phyloP scores from a whole-genome alignment of 2,329 filamentous ascomycete species.

The Hymenoscyphus scutula region DNA sequence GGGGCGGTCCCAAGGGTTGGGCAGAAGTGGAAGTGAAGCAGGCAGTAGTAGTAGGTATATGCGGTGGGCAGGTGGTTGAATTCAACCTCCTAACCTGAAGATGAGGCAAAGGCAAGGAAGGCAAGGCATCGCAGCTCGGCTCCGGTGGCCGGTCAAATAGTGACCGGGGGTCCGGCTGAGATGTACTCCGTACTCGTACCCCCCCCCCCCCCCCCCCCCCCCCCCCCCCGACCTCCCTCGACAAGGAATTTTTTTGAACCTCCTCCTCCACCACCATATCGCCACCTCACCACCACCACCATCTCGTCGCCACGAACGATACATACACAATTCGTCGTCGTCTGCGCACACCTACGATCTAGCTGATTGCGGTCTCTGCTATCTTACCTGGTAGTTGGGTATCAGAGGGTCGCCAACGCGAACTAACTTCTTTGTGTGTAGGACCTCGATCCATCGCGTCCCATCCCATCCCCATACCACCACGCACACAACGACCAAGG shows the following conservation, averaged over 20 bases:
- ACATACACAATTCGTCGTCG: background rate
- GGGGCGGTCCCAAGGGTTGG: background rate
- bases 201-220: background rate
- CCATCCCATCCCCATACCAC: background rate
- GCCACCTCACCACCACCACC: background rate
- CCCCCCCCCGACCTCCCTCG: too few relatives aligned
- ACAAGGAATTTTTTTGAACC: too few relatives aligned
- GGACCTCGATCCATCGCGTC: background rate
- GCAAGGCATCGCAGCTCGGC: background rate
- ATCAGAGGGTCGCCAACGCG: background rate
- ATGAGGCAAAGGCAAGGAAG: too few relatives aligned
- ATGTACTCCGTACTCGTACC: too few relatives aligned
- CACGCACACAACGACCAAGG: background rate
- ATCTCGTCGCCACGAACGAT: background rate
- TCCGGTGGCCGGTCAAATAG: background rate
- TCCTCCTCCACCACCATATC: too few relatives aligned
- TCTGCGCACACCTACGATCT: background rate
- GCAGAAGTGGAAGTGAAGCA: background rate
- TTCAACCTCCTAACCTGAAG: too few relatives aligned
- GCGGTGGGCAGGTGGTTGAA: too few relatives aligned
- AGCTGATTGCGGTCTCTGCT: background rate
- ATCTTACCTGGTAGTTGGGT: background rate
- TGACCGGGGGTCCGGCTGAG: too few relatives aligned
- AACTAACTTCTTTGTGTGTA: constrained; percentile 8
- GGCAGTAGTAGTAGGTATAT: too few relatives aligned